These are phyloP conservation scores for Teratosphaeriaceae sp. DNA, from an alignment of 2,329 filamentous ascomycete genomes.

Conservation along the genomic window DNA sequence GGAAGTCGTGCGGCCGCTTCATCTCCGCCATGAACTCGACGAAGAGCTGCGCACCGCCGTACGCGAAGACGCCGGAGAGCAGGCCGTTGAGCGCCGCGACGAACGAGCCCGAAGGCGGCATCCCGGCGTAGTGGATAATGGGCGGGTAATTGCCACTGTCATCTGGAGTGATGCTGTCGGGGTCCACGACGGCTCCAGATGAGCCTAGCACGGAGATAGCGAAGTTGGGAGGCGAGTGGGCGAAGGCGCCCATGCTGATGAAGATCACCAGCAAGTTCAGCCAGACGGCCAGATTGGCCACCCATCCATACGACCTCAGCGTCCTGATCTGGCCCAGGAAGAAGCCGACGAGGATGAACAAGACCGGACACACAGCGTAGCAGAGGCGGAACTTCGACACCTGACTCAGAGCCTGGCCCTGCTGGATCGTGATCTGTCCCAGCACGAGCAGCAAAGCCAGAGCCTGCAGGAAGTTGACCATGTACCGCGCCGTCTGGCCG, in stretches of 20 bases:
- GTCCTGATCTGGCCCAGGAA: conserved; percentile 51
- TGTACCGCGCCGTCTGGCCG: conserved; percentile 31
- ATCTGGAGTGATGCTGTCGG: conserved; percentile 30
- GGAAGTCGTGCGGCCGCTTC: conserved; percentile 43
- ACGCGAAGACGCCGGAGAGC: conserved; percentile 27
- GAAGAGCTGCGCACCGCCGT: conserved; percentile 53
- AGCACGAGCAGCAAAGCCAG: conserved; percentile 44
- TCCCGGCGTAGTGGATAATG: conserved; percentile 13
- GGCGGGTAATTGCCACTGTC: conserved; percentile 10
- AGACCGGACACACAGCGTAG: conserved; percentile 46
- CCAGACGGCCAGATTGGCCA: conserved; percentile 52
- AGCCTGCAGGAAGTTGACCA: conserved; percentile 34
- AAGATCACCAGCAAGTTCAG: conserved; percentile 47
- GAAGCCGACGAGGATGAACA: conserved; percentile 43
- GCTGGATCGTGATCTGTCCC: conserved; percentile 46
- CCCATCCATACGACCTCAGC: conserved; percentile 47
- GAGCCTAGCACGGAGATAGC: conserved; percentile 16
- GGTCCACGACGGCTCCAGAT: conserved; percentile 17
- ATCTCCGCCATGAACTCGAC: conserved; percentile 53
- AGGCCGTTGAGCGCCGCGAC: conserved; percentile 19
- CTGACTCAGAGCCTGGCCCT: conserved; percentile 50
- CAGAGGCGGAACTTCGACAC: conserved; percentile 41
- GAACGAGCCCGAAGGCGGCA: conserved; percentile 10
- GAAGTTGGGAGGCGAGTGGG: conserved; percentile 46
- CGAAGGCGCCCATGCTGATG: conserved; percentile 45